Evolutionary conservation across 306 rosid genomes (phyloP).

Genomic region (Betula pendula): DNA sequence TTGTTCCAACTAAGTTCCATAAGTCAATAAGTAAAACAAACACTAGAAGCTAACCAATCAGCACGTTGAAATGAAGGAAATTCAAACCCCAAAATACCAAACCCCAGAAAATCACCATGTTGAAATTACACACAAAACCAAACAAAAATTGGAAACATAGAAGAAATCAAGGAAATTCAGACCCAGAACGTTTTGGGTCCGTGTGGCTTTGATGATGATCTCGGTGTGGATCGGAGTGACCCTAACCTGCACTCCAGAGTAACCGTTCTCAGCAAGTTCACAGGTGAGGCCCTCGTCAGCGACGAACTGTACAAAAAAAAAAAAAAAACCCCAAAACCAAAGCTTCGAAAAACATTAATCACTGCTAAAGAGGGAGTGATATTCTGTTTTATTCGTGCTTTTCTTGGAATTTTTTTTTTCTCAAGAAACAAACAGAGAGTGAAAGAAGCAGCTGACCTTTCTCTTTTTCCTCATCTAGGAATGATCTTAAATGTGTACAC

Average conservation of each 20-base stretch:
- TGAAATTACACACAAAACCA: too few species aligned
- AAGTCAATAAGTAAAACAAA: not conserved
- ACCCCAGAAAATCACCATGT: too few species aligned
- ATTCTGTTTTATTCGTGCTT: constrained; percentile 5
- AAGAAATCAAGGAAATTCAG: too few species aligned
- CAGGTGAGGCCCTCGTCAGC: constrained; percentile 85
- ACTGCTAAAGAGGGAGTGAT: not conserved
- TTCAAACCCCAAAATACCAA: too few species aligned
- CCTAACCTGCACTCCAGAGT: constrained; percentile 79
- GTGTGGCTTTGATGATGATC: constrained; percentile 70
- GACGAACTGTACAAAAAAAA: constrained; percentile 46
- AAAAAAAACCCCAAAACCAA: not conserved
- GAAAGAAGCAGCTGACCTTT: constrained; percentile 21
- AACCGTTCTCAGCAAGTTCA: constrained; percentile 77
- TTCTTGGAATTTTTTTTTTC: too few species aligned
- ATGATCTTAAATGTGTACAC: too few species aligned
- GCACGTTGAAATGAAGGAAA: too few species aligned
- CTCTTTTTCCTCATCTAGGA: constrained; percentile 43
- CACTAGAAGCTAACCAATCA: not conserved
- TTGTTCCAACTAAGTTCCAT: not conserved
- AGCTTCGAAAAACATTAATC: not conserved
- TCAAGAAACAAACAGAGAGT: not conserved
- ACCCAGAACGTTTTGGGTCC: constrained; percentile 81
- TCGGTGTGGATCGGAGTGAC: constrained; percentile 78
- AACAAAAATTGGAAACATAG: too few species aligned